Conservation (phyloP, 352 stramenopile species). For the Phytopythium ostracodes region DNA sequence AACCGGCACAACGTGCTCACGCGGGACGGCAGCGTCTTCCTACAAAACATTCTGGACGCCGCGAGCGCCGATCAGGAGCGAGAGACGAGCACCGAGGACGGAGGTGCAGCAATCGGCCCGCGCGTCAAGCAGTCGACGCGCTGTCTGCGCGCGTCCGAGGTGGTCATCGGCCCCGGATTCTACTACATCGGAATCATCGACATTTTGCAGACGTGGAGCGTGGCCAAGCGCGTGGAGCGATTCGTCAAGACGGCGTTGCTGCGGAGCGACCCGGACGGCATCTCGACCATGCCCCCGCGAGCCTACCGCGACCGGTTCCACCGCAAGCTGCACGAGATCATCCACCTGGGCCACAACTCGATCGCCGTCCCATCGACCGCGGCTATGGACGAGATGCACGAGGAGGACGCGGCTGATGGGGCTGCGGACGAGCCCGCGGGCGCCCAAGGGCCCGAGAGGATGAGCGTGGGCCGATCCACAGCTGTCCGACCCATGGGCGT, state of each 20-base stretch:
- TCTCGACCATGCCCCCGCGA: conserved; percentile 70
- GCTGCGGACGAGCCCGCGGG: neutral
- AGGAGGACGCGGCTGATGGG: neutral
- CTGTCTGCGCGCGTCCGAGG: conserved; percentile 61
- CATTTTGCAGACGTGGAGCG: conserved; percentile 82
- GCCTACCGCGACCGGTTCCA: conserved; percentile 69
- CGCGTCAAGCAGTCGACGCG: conserved; percentile 58
- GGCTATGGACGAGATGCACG: neutral
- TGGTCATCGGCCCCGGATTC: conserved; percentile 76
- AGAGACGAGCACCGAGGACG: neutral
- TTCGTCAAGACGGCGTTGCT: conserved; percentile 70
- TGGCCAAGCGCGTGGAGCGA: conserved; percentile 63
- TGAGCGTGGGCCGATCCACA: conserved; percentile 1
- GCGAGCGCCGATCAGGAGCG: conserved; percentile 5
- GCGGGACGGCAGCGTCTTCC: conserved; percentile 51
- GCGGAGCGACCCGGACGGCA: conserved; percentile 61
- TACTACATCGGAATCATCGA: conserved; percentile 89
- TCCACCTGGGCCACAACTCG: conserved; percentile 55
- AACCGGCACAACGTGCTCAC: conserved; percentile 65
- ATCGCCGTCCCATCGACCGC: conserved; percentile 20
- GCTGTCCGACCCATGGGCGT: conserved; percentile 2
- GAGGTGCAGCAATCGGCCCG: neutral
- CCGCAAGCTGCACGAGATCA: conserved; percentile 68
- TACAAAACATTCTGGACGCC: conserved; percentile 21
- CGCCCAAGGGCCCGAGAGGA: neutral